These are phyloP conservation scores for Scheffersomyces coipomensis DNA, from an alignment of 805 yeast genomes.

Conservation along the genomic window DNA sequence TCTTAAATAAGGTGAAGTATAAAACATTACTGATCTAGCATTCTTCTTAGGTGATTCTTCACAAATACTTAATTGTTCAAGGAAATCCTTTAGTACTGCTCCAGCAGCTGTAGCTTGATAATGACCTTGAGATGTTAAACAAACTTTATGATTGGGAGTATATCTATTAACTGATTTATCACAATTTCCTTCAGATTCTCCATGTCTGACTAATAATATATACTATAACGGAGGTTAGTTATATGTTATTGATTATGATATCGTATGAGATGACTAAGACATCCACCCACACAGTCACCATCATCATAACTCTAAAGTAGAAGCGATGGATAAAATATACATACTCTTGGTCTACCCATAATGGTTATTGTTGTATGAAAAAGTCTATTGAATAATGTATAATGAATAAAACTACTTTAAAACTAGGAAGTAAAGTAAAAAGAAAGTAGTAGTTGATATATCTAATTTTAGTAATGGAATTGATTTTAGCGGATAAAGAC, in stretches of 20 bases:
- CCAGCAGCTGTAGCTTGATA: slow-evolving; percentile 64
- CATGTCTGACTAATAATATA: slow-evolving; percentile 82
- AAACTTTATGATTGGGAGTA: slow-evolving; percentile 78
- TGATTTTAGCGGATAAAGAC: no score
- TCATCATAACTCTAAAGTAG: background rate
- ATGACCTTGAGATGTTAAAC: slow-evolving; percentile 71
- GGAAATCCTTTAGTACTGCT: slow-evolving; percentile 38
- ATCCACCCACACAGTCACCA: background rate
- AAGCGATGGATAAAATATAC: no score
- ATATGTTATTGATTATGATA: no score
- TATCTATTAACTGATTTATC: slow-evolving; percentile 78
- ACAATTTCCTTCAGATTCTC: slow-evolving; percentile 88
- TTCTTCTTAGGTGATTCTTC: slow-evolving; percentile 29
- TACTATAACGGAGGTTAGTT: slow-evolving; percentile 34
- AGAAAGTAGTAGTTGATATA: no score
- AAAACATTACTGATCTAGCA: slow-evolving; percentile 56
- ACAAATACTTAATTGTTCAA: slow-evolving; percentile 16
- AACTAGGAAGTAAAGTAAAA: no score
- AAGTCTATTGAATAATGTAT: no score
- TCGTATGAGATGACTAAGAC: no score
- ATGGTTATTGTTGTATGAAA: no score
- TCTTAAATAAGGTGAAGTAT: slow-evolving; percentile 82
- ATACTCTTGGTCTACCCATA: no score
- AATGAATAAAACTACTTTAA: no score
- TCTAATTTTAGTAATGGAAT: no score